phyloP scores from a whole-genome alignment of 75 land plant genomes.

The Ceratopteris richardii region DNA sequence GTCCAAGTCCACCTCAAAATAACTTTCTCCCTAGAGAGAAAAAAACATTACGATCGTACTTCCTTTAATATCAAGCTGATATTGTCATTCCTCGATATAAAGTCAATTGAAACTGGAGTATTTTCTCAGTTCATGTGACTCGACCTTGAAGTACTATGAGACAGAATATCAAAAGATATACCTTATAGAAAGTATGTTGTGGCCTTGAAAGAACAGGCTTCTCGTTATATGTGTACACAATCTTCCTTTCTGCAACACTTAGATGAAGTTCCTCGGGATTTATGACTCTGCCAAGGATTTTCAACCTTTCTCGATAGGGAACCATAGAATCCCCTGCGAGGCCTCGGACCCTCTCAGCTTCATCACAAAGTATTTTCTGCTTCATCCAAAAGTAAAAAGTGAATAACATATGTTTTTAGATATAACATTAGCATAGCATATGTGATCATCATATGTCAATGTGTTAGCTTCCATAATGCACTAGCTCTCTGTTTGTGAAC shows the following conservation, averaged over 20 bases:
- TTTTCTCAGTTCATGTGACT: no score
- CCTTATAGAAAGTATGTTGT: conserved; percentile 70
- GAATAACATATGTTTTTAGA: no score
- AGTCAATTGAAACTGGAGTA: no score
- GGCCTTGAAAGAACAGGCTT: conserved; percentile 93
- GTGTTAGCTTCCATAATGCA: no score
- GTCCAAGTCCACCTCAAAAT: conserved; percentile 86
- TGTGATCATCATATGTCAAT: background rate
- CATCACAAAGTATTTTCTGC: conserved; percentile 72
- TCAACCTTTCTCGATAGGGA: conserved; percentile 76
- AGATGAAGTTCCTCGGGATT: conserved; percentile 76
- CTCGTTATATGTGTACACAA: conserved; percentile 62
- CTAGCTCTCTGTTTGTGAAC: no score
- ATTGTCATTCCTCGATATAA: no score
- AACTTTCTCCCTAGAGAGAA: conserved; percentile 47
- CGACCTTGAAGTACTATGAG: no score
- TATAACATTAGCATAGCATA: background rate
- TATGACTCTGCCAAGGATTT: conserved; percentile 55
- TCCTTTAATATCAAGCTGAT: background rate
- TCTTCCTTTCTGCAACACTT: conserved; percentile 62
- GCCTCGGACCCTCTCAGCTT: conserved; percentile 63
- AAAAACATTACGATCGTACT: background rate
- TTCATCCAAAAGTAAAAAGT: background rate
- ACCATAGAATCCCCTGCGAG: conserved; percentile 48
- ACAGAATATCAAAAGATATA: conserved; percentile 8